Percentiles rank a stretch among this genome's conserved stretches.
These are phyloP conservation scores for Hymenoscyphus occultus DNA, from an alignment of 2,329 filamentous ascomycete genomes.

Conservation along the genomic window DNA sequence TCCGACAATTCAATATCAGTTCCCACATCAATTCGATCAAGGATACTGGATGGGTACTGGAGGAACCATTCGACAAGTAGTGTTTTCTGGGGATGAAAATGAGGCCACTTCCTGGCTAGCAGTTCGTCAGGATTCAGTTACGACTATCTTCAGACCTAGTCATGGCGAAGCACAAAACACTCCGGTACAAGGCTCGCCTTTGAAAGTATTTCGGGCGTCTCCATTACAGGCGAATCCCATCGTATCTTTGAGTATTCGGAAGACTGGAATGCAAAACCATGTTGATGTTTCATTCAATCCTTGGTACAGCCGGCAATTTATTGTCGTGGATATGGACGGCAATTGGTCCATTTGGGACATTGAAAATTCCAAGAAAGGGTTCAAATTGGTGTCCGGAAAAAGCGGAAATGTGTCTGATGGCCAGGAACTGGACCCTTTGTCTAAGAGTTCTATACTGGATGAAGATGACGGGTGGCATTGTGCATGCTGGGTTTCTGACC, in stretches of 20 bases:
- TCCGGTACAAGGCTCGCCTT: conserved; percentile 11
- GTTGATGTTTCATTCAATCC: conserved; percentile 66
- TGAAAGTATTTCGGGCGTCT: conserved; percentile 39
- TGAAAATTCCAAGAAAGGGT: conserved; percentile 25
- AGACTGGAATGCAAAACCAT: conserved; percentile 55
- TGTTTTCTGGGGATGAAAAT: conserved; percentile 41
- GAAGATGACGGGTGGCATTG: conserved; percentile 45
- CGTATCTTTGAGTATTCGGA: conserved; percentile 47
- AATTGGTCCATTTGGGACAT: conserved; percentile 66
- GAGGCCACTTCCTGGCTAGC: conserved; percentile 43
- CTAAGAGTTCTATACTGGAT: conserved; percentile 7
- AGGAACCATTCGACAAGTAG: conserved; percentile 48
- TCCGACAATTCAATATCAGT: conserved; percentile 25
- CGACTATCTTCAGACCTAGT: conserved; percentile 43
- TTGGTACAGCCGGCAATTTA: conserved; percentile 57
- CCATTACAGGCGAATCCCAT: conserved; percentile 55
- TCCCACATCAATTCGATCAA: conserved; percentile 24
- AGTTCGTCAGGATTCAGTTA: conserved; percentile 42
- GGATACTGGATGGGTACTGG: conserved; percentile 36
- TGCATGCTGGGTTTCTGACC: conserved; percentile 46
- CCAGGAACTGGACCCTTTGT: conserved; percentile 12
- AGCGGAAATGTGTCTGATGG: conserved; percentile 30
- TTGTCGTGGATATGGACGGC: conserved; percentile 62
- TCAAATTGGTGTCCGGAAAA: conserved; percentile 22
- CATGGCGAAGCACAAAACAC: conserved; percentile 23